Conservation (phyloP, 169 alveolate genomes). For the Blepharisma undulans region DNA sequence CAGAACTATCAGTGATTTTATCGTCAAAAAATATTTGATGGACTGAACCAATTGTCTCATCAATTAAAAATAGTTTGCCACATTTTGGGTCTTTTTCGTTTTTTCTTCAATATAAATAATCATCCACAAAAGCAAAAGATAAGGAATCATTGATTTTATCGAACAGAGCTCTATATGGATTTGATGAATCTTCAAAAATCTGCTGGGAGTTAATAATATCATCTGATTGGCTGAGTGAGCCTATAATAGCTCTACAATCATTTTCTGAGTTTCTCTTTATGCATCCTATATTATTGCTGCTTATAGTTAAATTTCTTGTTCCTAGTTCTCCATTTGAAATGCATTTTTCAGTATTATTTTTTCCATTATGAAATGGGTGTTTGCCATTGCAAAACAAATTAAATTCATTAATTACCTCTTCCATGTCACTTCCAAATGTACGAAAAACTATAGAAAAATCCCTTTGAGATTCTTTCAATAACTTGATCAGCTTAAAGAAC, state of each 20-base stretch:
- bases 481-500: constrained; percentile 67
- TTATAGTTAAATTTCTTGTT: constrained; percentile 64
- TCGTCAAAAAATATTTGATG: constrained; percentile 79
- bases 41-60: constrained; percentile 42
- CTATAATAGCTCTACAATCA: neutral
- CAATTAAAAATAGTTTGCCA: constrained; percentile 70
- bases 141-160: constrained; percentile 57
- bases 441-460: constrained; percentile 76
- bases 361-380: constrained; percentile 80
- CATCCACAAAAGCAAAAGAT: constrained; percentile 70
- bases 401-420: constrained; percentile 67
- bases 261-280: neutral
- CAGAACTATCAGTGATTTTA: constrained; percentile 49
- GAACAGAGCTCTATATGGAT: constrained; percentile 56
- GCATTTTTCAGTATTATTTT: constrained; percentile 66
- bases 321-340: constrained; percentile 67
- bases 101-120: constrained; percentile 46
- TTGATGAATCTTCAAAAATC: constrained; percentile 53
- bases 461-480: constrained; percentile 64
- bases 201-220: neutral
- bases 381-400: constrained; percentile 74
- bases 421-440: constrained; percentile 66
- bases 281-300: constrained; percentile 37
- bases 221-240: neutral
- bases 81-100: constrained; percentile 32